A percentile compares a stretch with the other conserved stretches of the same genome.
phyloP scores from a whole-genome alignment of 768 basidiomycete species.

The Rhizopogon vinicolor region DNA sequence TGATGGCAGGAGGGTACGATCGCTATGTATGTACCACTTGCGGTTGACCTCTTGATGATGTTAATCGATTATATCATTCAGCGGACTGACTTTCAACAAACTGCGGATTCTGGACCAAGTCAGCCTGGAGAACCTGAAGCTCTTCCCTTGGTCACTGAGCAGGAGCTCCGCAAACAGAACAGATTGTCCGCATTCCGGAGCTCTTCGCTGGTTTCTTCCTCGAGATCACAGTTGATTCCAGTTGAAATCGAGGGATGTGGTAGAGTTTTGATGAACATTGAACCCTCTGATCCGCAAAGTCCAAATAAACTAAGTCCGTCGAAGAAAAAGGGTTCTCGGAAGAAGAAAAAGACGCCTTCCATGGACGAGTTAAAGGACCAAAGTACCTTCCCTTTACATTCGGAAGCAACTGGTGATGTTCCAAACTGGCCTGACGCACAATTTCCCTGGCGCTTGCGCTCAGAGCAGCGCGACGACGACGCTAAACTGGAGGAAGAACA shows the following conservation, averaged over 20 bases:
- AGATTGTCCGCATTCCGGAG: constrained; percentile 66
- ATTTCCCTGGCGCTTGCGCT: constrained; percentile 73
- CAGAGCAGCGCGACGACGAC: constrained; percentile 48
- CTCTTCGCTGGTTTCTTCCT: constrained; percentile 26
- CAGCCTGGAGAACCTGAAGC: constrained; percentile 9
- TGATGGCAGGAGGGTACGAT: constrained; percentile 80
- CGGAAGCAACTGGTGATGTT: constrained; percentile 35
- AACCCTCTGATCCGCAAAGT: constrained; percentile 32
- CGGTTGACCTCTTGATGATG: constrained; percentile 1
- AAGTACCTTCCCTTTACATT: constrained; percentile 9
- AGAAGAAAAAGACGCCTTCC: constrained; percentile 42
- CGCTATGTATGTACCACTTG: constrained; percentile 51
- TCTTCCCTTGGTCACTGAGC: constrained; percentile 35
- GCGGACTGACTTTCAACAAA: constrained; percentile 20
- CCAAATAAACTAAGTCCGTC: constrained; percentile 23
- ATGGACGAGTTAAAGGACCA: constrained; percentile 14
- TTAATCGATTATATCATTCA: not conserved
- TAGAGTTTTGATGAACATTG: constrained; percentile 60
- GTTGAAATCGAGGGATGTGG: constrained; percentile 67
- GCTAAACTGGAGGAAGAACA: constrained; percentile 55
- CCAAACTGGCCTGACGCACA: constrained; percentile 78
- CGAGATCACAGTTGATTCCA: constrained; percentile 45
- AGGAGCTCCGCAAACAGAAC: constrained; percentile 61
- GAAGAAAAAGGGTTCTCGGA: constrained; percentile 40
- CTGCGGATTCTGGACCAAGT: constrained; percentile 13